These are phyloP conservation scores for Hygrophorus pudorinus DNA, from an alignment of 768 basidiomycete species.

Conservation along the genomic window DNA sequence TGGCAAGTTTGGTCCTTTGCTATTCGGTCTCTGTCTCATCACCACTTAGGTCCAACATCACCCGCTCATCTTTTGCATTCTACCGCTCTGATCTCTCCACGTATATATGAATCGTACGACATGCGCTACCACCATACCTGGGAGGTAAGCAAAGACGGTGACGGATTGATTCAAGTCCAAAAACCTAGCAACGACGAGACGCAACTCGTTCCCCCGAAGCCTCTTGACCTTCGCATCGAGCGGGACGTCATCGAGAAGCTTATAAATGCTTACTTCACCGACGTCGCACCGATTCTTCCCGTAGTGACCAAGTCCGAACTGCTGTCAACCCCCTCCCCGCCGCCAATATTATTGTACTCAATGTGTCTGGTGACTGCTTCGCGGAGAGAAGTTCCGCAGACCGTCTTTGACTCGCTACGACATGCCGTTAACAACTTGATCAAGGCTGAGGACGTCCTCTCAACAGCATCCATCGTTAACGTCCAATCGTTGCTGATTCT, in stretches of 20 bases:
- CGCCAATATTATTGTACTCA: constrained; percentile 81
- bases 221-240: constrained; percentile 65
- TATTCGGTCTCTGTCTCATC: constrained; percentile 26
- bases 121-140: constrained; percentile 81
- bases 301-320: constrained; percentile 87
- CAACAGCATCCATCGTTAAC: constrained; percentile 76
- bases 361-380: constrained; percentile 91
- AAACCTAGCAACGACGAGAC: constrained; percentile 51
- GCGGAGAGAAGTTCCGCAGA: constrained; percentile 71
- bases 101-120: constrained; percentile 82
- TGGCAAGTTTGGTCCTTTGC: constrained; percentile 30
- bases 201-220: constrained; percentile 44
- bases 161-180: constrained; percentile 80
- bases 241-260: constrained; percentile 71
- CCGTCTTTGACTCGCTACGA: constrained; percentile 85
- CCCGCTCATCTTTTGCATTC: constrained; percentile 85
- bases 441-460: constrained; percentile 84
- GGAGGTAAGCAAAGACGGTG: constrained; percentile 74
- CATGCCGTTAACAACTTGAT: constrained; percentile 80
- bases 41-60: constrained; percentile 70
- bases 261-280: constrained; percentile 84
- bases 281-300: constrained; percentile 84
- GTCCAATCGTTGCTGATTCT: constrained; percentile 82
- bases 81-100: constrained; percentile 74
- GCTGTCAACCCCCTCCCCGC: constrained; percentile 57